Base-by-base conservation (phyloP, 306 rosid species). In the Mimosa pudica region DNA sequence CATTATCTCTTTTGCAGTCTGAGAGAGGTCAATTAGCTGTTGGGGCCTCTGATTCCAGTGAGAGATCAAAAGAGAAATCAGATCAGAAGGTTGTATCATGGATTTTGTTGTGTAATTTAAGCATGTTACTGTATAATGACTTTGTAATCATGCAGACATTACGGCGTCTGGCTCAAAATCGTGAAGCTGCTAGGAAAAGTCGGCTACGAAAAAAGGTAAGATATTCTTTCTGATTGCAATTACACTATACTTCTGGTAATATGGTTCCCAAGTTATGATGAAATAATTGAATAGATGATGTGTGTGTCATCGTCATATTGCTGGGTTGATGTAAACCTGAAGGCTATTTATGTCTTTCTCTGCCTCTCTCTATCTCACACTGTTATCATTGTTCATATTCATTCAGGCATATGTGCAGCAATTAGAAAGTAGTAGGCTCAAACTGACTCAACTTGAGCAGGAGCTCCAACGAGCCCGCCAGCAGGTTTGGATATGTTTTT, bases 391-490 rank as follows among this genome's bases (percentile, higher is more conserved):
- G 70, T 35, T 71, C 3, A 54, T 47, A 38, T 55, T 73, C 51
- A 52, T 52, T 18, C 36, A 90, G 94, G 92, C 92, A 41, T 90
- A 90, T 82, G 94, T 90, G 46, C 94, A 90, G 70, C 94, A 90
- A 80, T 81, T 90, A 24, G 94, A 90, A 79, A 90, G 92, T 80
- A 90, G 94, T 84, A 84, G 94, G 60, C 81, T 90, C 81, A 90
- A 90, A 85, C 75, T 90, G 70, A 85, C 89, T 33, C 90, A 86
- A 79, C 90, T 90, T 9, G 92, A 90, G 88, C 94, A 90, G 82
- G 94, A 90, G 79, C 92, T 90, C 78, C 94, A 90, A 78, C 89
- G 94, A 41, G 94, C 94, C 71, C 92, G 94, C 44, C 94, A 90
- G 83, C 94, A 90, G 90, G 94, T 90, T 72, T 33, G 64, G 54